Evolutionary conservation across 1,284 basidiomycete species (phyloP), one percentile per base, ranked within the genome.

Genomic region (Taiwanofungus camphoratus): DNA sequence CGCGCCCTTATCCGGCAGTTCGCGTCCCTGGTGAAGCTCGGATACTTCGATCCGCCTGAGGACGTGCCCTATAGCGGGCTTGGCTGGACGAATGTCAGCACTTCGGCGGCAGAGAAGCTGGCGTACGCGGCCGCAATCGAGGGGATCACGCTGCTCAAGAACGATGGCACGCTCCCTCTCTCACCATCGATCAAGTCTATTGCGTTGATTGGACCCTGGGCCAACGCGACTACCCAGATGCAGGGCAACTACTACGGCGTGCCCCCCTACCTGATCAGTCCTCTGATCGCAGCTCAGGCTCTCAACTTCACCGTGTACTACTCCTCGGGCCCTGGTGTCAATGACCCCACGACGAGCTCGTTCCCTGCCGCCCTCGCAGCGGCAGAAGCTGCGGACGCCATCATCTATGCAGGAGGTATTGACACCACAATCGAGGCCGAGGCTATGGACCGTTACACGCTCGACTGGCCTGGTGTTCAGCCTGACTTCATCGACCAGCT

Each of bases 391-490:
- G 61, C 62, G 12, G 62, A 64, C 37, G 51, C 66, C 52, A 58
- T 74, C 58, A 48, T 74, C 57, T 55, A 63, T 55, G 54, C 69
- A 51, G 51, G 82, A 18, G 66, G 77, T 20, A 70, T 82, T 46
- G 65, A 76, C 56, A 50, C 71, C 50, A 61, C 69, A 44, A 60
- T 84, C 49, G 72, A 79, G 60, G 60, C 68, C 44, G 72, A 83
- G 63, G 58, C 61, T 42, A 46, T 65, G 52, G 71, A 82, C 63
- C 59, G 78, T 41, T 54, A 67, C 51, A 59, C 68, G 50, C 68
- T 83, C 52, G 63, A 63, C 9, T 79, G 76, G 76, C 74, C 76
- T 0, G 73, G 74, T 2, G 70, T 69, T 44, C 77, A 79, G 60
- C 67, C 78, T 1, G 65, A 73, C 33, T 61, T 79, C 34, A 61